A percentile compares a stretch with the other conserved stretches of the same genome.
Conservation (phyloP, 306 rosid species). For the Fragaria vesca region DNA sequence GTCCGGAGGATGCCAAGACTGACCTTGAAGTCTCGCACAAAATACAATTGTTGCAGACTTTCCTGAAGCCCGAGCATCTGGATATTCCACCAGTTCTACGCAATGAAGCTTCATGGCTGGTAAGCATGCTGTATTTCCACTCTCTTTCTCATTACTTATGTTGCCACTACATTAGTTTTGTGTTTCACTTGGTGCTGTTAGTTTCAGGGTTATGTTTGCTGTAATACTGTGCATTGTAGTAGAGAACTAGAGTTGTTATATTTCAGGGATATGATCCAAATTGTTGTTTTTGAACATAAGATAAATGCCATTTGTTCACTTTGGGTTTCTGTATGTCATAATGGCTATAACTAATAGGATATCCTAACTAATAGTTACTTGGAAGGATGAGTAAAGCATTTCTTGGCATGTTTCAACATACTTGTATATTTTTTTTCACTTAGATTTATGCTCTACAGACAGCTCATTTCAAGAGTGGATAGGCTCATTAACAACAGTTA, state of each 20-base stretch:
- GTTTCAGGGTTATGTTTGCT: background rate
- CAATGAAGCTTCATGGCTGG: slow-evolving; percentile 67
- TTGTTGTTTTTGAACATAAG: background rate
- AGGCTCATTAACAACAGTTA: background rate
- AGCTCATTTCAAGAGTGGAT: background rate
- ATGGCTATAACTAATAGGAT: too few species aligned
- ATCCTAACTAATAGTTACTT: background rate
- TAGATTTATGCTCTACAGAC: background rate
- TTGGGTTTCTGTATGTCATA: background rate
- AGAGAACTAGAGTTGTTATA: background rate
- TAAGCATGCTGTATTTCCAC: slow-evolving; percentile 22
- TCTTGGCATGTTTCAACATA: background rate
- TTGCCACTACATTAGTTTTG: background rate
- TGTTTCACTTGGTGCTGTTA: background rate
- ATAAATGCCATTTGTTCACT: background rate
- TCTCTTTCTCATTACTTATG: background rate
- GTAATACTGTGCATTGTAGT: background rate
- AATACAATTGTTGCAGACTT: slow-evolving; percentile 51
- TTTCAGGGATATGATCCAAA: background rate
- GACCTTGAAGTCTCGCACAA: slow-evolving; percentile 52
- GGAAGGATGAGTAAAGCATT: background rate
- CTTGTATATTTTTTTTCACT: background rate
- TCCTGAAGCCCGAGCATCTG: slow-evolving; percentile 66
- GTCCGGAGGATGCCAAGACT: slow-evolving; percentile 46
- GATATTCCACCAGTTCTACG: slow-evolving; percentile 54